Evolutionary conservation across 352 stramenopile species (phyloP).

Genomic region (Phytophthora citrophthora): DNA sequence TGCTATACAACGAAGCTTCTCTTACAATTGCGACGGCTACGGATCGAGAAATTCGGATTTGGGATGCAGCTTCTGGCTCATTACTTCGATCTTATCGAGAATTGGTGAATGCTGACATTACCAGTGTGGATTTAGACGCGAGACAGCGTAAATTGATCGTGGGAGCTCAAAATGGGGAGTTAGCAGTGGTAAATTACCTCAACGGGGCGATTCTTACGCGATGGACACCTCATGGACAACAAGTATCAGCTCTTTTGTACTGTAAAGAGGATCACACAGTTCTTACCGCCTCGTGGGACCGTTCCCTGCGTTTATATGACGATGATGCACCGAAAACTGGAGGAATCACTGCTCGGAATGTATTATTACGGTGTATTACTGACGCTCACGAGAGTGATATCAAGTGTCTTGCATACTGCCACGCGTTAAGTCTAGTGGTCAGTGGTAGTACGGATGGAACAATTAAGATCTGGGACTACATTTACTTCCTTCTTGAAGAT

Average conservation of each 20-base stretch:
- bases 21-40: slow-evolving; percentile 76
- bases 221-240: slow-evolving; percentile 68
- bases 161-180: slow-evolving; percentile 66
- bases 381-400: slow-evolving; percentile 81
- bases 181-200: slow-evolving; percentile 80
- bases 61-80: slow-evolving; percentile 61
- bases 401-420: slow-evolving; percentile 80
- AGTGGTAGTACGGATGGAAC: slow-evolving; percentile 63
- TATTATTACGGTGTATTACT: slow-evolving; percentile 66
- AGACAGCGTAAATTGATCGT: slow-evolving; percentile 76
- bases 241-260: slow-evolving; percentile 71
- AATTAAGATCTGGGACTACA: slow-evolving; percentile 89
- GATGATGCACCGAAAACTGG: slow-evolving; percentile 48
- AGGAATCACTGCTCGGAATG: slow-evolving; percentile 42
- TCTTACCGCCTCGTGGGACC: slow-evolving; percentile 79
- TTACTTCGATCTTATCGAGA: slow-evolving; percentile 69
- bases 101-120: slow-evolving; percentile 64
- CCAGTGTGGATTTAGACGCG: slow-evolving; percentile 72
- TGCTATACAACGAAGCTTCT: slow-evolving; percentile 73
- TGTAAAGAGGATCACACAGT: slow-evolving; percentile 82
- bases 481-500: slow-evolving; percentile 84
- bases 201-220: slow-evolving; percentile 70
- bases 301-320: slow-evolving; percentile 75
- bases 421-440: slow-evolving; percentile 67
- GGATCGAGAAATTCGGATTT: slow-evolving; percentile 71